These are phyloP conservation scores for Sarocladium oryzae DNA, from an alignment of 2,329 filamentous ascomycete species.

Conservation along the genomic window DNA sequence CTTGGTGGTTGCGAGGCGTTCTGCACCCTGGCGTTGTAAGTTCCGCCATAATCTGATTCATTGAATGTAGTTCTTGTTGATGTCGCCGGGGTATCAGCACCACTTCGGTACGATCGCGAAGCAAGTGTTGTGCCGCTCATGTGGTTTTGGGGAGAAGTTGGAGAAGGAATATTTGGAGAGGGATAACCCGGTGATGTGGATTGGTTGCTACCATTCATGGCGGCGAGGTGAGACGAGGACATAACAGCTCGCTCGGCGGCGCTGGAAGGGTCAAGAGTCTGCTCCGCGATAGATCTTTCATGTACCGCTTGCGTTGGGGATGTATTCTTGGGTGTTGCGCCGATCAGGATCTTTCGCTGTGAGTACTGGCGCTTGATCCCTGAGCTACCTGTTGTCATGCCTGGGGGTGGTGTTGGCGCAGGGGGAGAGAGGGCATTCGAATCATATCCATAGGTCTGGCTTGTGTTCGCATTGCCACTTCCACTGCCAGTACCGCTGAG, in stretches of 20 bases:
- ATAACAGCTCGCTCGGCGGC: constrained; percentile 61
- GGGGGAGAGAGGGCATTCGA: constrained; percentile 41
- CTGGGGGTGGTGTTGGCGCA: constrained; percentile 47
- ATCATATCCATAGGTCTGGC: constrained; percentile 45
- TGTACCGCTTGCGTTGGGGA: constrained; percentile 69
- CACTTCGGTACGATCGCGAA: constrained; percentile 52
- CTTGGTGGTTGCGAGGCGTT: constrained; percentile 36
- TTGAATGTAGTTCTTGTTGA: constrained; percentile 50
- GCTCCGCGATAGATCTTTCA: constrained; percentile 58
- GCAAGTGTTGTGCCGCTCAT: constrained; percentile 50
- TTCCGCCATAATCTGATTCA: constrained; percentile 35
- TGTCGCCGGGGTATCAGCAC: constrained; percentile 36
- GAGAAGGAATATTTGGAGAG: constrained; percentile 63
- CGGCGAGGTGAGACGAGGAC: constrained; percentile 63
- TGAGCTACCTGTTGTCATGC: constrained; percentile 38
- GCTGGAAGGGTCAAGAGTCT: constrained; percentile 60
- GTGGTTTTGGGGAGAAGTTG: constrained; percentile 58
- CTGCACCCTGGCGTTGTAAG: constrained; percentile 26
- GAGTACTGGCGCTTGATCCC: constrained; percentile 66
- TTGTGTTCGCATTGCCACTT: constrained; percentile 14
- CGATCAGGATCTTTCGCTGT: constrained; percentile 68
- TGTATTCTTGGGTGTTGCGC: constrained; percentile 64
- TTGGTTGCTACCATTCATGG: constrained; percentile 59
- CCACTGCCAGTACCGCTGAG: constrained; percentile 22
- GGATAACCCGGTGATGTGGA: constrained; percentile 47